Evolutionary conservation across 1,284 basidiomycete species (phyloP).

Genomic region (Inonotus obliquus): DNA sequence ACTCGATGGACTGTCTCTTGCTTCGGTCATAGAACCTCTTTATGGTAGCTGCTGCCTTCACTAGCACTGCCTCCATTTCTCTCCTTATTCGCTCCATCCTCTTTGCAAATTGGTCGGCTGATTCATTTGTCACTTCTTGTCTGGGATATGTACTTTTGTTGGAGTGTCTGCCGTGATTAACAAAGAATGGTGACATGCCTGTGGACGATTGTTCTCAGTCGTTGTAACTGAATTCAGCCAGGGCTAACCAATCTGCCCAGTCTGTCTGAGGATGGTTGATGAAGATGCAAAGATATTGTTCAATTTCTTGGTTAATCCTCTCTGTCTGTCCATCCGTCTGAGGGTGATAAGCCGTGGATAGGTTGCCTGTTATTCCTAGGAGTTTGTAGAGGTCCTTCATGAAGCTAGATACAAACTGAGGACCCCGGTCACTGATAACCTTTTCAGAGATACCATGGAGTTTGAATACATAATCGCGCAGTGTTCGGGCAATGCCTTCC

Average conservation of each 20-base stretch:
- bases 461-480: background rate
- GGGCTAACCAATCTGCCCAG: background rate
- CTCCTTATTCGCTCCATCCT: no score
- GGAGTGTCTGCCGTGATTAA: background rate
- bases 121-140: no score
- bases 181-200: background rate
- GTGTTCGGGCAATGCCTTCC: background rate
- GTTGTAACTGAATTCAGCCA: slow-evolving; percentile 5
- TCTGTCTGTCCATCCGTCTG: slow-evolving; percentile 20
- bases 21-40: no score
- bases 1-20: no score
- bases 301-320: slow-evolving; percentile 2
- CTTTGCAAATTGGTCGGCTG: no score
- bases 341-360: slow-evolving; percentile 29
- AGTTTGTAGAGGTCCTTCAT: background rate
- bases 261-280: background rate
- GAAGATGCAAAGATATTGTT: background rate
- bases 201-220: background rate
- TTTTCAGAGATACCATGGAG: background rate
- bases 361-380: background rate
- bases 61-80: no score
- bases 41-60: no score
- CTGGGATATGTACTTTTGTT: no score
- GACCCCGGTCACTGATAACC: background rate
- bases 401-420: background rate